A percentile compares a stretch with the other conserved stretches of the same genome.
phyloP scores from a whole-genome alignment of 2,329 filamentous ascomycete species.

The Trichophyton verrucosum region DNA sequence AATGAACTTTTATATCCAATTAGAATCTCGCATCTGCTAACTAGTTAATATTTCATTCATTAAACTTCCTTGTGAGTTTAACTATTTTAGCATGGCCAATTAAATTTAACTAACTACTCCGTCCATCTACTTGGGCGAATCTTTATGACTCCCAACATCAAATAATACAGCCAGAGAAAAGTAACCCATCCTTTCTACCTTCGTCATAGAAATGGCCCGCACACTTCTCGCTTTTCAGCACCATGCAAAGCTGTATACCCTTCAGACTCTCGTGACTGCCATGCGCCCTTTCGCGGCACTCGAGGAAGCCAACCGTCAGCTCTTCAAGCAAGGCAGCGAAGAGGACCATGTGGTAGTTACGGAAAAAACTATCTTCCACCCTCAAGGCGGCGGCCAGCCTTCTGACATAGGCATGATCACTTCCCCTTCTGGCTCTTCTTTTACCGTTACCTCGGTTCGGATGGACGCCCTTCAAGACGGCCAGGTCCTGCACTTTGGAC shows the following conservation, averaged over 20 bases:
- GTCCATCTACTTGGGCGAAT: no score
- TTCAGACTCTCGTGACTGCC: conserved; percentile 36
- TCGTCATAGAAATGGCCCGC: not conserved
- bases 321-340: conserved; percentile 47
- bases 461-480: conserved; percentile 40
- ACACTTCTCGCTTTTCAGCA: conserved; percentile 24
- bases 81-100: no score
- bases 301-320: conserved; percentile 38
- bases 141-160: no score
- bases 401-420: conserved; percentile 51
- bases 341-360: conserved; percentile 48
- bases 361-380: conserved; percentile 58
- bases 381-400: conserved; percentile 63
- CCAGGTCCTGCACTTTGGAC: conserved; percentile 54
- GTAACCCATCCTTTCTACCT: no score
- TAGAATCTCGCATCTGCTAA: no score
- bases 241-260: conserved; percentile 30
- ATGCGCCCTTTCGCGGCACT: conserved; percentile 41
- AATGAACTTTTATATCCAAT: no score
- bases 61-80: no score
- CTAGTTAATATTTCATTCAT: no score
- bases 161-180: no score
- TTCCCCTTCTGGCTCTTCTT: conserved; percentile 23
- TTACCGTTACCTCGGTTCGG: conserved; percentile 47
- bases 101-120: no score